phyloP scores from a whole-genome alignment of 495 filamentous ascomycete species.

The Extremus antarcticus region DNA sequence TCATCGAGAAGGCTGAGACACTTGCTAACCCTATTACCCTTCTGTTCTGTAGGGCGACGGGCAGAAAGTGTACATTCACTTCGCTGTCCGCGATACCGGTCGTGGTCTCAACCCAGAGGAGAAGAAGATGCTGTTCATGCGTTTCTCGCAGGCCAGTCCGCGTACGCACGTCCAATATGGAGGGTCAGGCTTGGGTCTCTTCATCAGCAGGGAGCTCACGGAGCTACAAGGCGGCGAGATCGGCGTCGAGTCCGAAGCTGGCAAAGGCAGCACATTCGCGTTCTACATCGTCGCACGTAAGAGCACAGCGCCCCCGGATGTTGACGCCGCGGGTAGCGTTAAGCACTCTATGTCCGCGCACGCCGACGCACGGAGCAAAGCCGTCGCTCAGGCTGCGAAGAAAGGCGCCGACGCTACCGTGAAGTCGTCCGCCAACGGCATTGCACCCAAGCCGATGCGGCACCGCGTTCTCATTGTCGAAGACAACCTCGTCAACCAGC shows the following conservation, averaged over 20 bases:
- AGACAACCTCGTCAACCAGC: constrained; percentile 70
- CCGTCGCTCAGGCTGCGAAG: not conserved
- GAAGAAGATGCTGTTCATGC: constrained; percentile 63
- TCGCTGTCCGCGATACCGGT: constrained; percentile 68
- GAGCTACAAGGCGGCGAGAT: constrained; percentile 80
- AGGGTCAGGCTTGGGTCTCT: constrained; percentile 71
- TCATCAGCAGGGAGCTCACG: constrained; percentile 66
- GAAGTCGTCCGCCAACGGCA: not conserved
- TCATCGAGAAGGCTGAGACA: too few species aligned
- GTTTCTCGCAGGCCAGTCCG: constrained; percentile 71
- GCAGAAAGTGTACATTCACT: constrained; percentile 56
- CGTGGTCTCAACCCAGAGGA: constrained; percentile 63
- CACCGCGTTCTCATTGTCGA: constrained; percentile 59
- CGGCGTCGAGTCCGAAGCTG: constrained; percentile 60
- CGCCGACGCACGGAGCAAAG: not conserved
- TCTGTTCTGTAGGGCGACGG: too few species aligned
- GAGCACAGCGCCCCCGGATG: constrained; percentile 27
- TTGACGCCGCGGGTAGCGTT: constrained; percentile 1
- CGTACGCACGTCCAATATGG: constrained; percentile 73
- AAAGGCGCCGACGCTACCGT: not conserved
- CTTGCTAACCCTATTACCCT: too few species aligned
- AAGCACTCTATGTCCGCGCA: not conserved
- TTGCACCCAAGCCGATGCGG: not conserved
- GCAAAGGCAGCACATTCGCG: constrained; percentile 69
- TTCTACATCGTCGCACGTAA: constrained; percentile 63